These are phyloP conservation scores for Chalara sp. DNA, from an alignment of 2,329 filamentous ascomycete genomes.

Conservation along the genomic window DNA sequence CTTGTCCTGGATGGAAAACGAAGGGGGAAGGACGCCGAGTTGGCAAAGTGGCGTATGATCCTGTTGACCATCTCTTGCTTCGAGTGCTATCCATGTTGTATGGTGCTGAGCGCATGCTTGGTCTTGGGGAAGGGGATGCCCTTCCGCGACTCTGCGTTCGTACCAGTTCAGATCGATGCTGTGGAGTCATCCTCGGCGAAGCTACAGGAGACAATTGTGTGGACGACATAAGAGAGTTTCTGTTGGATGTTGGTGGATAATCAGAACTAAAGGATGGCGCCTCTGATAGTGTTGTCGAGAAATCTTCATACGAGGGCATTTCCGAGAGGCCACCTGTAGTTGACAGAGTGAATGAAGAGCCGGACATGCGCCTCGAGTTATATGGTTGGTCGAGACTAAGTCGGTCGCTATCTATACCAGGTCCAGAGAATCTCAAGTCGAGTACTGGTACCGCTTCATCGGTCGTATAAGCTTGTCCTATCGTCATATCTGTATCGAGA, in stretches of 20 bases:
- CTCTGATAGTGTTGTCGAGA: conserved; percentile 59
- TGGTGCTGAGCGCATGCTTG: conserved; percentile 60
- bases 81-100: conserved; percentile 62
- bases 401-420: conserved; percentile 42
- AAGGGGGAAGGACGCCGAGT: conserved; percentile 53
- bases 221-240: conserved; percentile 64
- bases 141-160: conserved; percentile 61
- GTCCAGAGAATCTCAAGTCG: conserved; percentile 47
- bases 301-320: conserved; percentile 65
- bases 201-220: conserved; percentile 67
- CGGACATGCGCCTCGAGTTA: conserved; percentile 58
- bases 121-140: conserved; percentile 65
- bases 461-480: conserved; percentile 55
- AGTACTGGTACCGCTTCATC: conserved; percentile 58
- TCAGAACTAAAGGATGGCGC: conserved; percentile 60
- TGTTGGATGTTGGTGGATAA: conserved; percentile 60
- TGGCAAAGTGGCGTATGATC: conserved; percentile 56
- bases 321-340: conserved; percentile 59
- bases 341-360: conserved; percentile 68
- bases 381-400: conserved; percentile 45
- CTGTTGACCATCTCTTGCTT: conserved; percentile 73
- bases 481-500: conserved; percentile 50
- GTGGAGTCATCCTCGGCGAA: conserved; percentile 60
- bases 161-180: conserved; percentile 54
- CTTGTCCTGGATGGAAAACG: conserved; percentile 54